Evolutionary conservation across 169 alveolate species (phyloP).

Genomic region (Plasmodium billcollinsi): DNA sequence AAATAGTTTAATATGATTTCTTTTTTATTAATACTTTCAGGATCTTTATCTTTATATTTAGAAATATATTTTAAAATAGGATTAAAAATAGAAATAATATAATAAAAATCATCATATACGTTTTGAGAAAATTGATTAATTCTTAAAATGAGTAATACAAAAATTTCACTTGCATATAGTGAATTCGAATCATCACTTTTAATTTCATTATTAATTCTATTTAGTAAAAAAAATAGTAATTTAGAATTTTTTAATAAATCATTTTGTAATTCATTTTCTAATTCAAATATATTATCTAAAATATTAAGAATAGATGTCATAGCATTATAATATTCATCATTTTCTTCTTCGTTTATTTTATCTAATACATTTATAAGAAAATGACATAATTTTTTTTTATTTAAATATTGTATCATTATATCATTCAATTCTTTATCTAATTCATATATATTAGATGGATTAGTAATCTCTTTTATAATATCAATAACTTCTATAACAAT

Average conservation of each 20-base stretch:
- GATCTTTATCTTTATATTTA: constrained; percentile 62
- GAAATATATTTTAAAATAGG: constrained; percentile 60
- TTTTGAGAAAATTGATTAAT: constrained; percentile 72
- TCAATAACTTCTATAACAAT: constrained; percentile 71
- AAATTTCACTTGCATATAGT: constrained; percentile 70
- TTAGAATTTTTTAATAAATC: constrained; percentile 69
- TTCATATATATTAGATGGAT: constrained; percentile 73
- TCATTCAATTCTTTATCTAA: constrained; percentile 18
- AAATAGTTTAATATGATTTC: constrained; percentile 67
- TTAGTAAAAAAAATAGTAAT: constrained; percentile 70
- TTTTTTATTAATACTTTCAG: constrained; percentile 56
- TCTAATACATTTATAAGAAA: constrained; percentile 70
- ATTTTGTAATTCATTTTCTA: constrained; percentile 66
- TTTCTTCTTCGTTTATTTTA: constrained; percentile 67
- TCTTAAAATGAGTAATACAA: constrained; percentile 63
- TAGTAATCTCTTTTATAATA: constrained; percentile 67
- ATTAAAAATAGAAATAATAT: constrained; percentile 66
- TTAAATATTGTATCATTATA: constrained; percentile 37
- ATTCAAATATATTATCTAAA: constrained; percentile 71
- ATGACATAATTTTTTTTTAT: constrained; percentile 58
- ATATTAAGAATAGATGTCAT: constrained; percentile 66
- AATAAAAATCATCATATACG: constrained; percentile 69
- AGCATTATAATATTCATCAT: constrained; percentile 69
- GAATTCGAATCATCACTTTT: constrained; percentile 57
- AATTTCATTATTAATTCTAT: constrained; percentile 59